A percentile compares a stretch with the other conserved stretches of the same genome.
Conservation (phyloP, 2,329 filamentous ascomycete species). For the Aspergillus novofumigatus region DNA sequence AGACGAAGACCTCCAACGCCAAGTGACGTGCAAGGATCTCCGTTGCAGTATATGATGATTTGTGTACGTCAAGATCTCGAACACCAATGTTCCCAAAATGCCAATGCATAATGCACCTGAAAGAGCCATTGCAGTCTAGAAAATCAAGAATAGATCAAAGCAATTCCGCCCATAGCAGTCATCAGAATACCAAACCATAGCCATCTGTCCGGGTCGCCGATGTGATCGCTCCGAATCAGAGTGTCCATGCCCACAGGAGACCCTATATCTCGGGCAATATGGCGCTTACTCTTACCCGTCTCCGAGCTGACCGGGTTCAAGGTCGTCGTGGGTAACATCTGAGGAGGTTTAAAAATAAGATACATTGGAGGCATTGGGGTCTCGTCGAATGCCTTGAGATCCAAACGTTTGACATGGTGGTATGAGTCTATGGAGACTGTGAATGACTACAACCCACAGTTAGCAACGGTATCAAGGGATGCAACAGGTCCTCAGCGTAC, state of each 20-base stretch:
- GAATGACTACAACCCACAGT: slow-evolving; percentile 31
- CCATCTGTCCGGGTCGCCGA: slow-evolving; percentile 40
- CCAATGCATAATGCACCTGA: background rate
- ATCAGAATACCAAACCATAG: slow-evolving; percentile 49
- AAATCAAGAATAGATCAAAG: slow-evolving; percentile 31
- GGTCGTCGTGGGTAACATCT: slow-evolving; percentile 66
- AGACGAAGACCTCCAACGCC: slow-evolving; percentile 2
- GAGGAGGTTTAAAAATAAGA: slow-evolving; percentile 57
- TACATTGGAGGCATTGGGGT: slow-evolving; percentile 65
- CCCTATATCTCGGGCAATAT: slow-evolving; percentile 11
- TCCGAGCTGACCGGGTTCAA: slow-evolving; percentile 53
- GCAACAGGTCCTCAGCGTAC: slow-evolving; percentile 35
- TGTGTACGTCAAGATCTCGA: background rate
- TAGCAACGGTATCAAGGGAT: background rate
- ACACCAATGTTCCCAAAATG: slow-evolving; percentile 2
- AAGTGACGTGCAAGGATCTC: background rate
- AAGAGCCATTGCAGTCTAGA: background rate
- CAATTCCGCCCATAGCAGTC: slow-evolving; percentile 42
- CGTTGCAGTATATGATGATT: background rate
- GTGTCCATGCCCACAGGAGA: slow-evolving; percentile 22
- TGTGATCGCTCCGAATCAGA: slow-evolving; percentile 28
- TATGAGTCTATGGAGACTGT: slow-evolving; percentile 54
- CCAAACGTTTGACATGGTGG: slow-evolving; percentile 58
- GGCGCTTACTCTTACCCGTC: slow-evolving; percentile 36
- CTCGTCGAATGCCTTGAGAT: slow-evolving; percentile 62